phyloP scores from a whole-genome alignment of 768 basidiomycete species.

The Hygrophoropsis aurantiaca region DNA sequence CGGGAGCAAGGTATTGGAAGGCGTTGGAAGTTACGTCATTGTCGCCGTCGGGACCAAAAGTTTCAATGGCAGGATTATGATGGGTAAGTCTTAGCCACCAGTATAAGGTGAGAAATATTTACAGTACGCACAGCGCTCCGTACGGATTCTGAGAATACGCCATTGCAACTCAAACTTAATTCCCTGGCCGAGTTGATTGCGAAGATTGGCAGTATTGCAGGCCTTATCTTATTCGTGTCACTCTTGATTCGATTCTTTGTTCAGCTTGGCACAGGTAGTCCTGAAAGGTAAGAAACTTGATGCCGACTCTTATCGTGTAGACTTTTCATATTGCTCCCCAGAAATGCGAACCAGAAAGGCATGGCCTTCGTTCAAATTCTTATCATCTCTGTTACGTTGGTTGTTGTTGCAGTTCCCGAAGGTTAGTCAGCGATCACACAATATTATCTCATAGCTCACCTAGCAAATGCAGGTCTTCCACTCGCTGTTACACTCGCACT shows the following conservation, averaged over 20 bases:
- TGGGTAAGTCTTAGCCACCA: slow-evolving; percentile 56
- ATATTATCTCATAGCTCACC: too few relatives aligned
- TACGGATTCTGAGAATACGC: slow-evolving; percentile 85
- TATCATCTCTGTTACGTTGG: slow-evolving; percentile 91
- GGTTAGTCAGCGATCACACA: too few relatives aligned
- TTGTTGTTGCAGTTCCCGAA: slow-evolving; percentile 88
- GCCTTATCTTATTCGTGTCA: slow-evolving; percentile 74
- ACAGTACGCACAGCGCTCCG: slow-evolving; percentile 61
- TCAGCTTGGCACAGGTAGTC: slow-evolving; percentile 64
- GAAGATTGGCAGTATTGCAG: slow-evolving; percentile 81
- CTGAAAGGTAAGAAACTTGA: slow-evolving; percentile 62
- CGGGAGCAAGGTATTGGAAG: slow-evolving; percentile 92
- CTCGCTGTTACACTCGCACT: slow-evolving; percentile 95
- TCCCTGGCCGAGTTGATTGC: slow-evolving; percentile 93
- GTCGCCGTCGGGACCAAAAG: slow-evolving; percentile 90
- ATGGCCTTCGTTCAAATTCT: slow-evolving; percentile 90
- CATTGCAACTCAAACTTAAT: slow-evolving; percentile 92
- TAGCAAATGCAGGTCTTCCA: slow-evolving; percentile 64
- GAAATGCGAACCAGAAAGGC: slow-evolving; percentile 79
- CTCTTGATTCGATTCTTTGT: slow-evolving; percentile 97
- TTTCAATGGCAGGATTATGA: slow-evolving; percentile 97
- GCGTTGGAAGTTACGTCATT: slow-evolving; percentile 89
- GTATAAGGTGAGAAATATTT: neutral
- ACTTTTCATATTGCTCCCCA: slow-evolving; percentile 21
- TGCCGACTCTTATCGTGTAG: neutral